These are phyloP conservation scores for Starmera amethionina DNA, from an alignment of 805 yeast genomes.

Conservation along the genomic window DNA sequence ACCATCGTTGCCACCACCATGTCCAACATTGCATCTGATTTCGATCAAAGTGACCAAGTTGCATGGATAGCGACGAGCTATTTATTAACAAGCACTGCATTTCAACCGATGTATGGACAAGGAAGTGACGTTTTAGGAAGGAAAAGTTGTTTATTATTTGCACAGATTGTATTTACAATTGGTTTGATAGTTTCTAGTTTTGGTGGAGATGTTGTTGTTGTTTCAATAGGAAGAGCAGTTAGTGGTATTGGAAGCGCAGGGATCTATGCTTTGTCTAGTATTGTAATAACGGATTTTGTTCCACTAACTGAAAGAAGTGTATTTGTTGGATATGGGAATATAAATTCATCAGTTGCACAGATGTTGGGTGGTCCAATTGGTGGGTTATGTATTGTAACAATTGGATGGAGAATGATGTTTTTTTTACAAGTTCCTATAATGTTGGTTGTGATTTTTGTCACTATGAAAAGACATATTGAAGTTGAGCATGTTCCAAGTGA, in stretches of 20 bases:
- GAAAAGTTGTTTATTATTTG: constrained; percentile 31
- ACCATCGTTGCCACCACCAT: constrained; percentile 52
- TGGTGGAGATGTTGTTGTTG: constrained; percentile 30
- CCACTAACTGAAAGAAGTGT: constrained; percentile 43
- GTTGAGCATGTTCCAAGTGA: constrained; percentile 19
- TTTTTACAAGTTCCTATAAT: constrained; percentile 30
- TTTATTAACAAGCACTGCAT: constrained; percentile 58
- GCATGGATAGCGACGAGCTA: constrained; percentile 72
- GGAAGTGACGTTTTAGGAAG: constrained; percentile 58
- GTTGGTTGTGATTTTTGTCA: constrained; percentile 16
- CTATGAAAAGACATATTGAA: constrained; percentile 23
- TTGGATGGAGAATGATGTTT: constrained; percentile 39
- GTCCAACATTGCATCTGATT: constrained; percentile 48
- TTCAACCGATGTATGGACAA: constrained; percentile 68
- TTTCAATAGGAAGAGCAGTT: constrained; percentile 40
- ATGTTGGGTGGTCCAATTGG: constrained; percentile 36
- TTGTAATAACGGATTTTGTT: constrained; percentile 46
- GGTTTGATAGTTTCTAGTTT: constrained; percentile 36
- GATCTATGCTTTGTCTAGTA: constrained; percentile 37
- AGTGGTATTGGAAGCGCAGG: constrained; percentile 58
- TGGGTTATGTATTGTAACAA: constrained; percentile 25
- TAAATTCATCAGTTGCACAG: constrained; percentile 29
- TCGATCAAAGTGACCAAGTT: constrained; percentile 38
- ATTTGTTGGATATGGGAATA: constrained; percentile 40
- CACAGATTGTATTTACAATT: constrained; percentile 33